Evolutionary conservation across 768 basidiomycete species (phyloP).

Genomic region (Hygrocybe punicea): DNA sequence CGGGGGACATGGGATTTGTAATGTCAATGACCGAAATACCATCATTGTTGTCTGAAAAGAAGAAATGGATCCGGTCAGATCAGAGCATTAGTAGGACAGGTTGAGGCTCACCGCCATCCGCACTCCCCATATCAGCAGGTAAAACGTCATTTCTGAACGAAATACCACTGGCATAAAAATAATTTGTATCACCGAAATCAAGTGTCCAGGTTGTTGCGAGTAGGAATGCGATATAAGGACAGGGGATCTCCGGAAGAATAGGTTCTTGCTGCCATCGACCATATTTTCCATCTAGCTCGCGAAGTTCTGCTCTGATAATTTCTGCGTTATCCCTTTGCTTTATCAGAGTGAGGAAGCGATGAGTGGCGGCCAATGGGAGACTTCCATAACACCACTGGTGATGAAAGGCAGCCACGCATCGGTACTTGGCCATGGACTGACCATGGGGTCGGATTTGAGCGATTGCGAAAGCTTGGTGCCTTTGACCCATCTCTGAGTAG

Average conservation of each 20-base stretch:
- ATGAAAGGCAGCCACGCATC: slow-evolving; percentile 40
- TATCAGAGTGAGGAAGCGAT: slow-evolving; percentile 34
- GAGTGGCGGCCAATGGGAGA: slow-evolving; percentile 30
- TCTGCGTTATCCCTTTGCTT: slow-evolving; percentile 36
- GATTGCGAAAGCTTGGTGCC: slow-evolving; percentile 42
- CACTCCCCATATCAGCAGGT: slow-evolving; percentile 23
- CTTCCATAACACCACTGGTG: slow-evolving; percentile 41
- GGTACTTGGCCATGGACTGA: slow-evolving; percentile 24
- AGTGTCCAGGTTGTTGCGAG: slow-evolving; percentile 29
- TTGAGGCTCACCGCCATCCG: slow-evolving; percentile 23
- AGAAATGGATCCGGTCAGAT: neutral
- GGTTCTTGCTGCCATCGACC: slow-evolving; percentile 15
- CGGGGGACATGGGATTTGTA: neutral
- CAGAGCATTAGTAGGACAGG: neutral
- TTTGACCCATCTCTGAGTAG: slow-evolving; percentile 33
- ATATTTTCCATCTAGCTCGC: slow-evolving; percentile 30
- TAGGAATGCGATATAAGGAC: slow-evolving; percentile 32
- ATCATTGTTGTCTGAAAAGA: slow-evolving; percentile 31
- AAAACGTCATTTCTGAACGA: slow-evolving; percentile 18
- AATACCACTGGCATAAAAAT: slow-evolving; percentile 14
- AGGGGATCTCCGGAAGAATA: slow-evolving; percentile 24
- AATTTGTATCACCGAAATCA: slow-evolving; percentile 18
- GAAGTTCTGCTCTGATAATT: slow-evolving; percentile 37
- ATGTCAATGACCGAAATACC: slow-evolving; percentile 13
- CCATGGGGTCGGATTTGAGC: slow-evolving; percentile 31